Percentiles rank a stretch among this genome's conserved stretches.
These are phyloP conservation scores for Aegilops longissima DNA, from an alignment of 176 grass and related monocot genomes.

Conservation along the genomic window DNA sequence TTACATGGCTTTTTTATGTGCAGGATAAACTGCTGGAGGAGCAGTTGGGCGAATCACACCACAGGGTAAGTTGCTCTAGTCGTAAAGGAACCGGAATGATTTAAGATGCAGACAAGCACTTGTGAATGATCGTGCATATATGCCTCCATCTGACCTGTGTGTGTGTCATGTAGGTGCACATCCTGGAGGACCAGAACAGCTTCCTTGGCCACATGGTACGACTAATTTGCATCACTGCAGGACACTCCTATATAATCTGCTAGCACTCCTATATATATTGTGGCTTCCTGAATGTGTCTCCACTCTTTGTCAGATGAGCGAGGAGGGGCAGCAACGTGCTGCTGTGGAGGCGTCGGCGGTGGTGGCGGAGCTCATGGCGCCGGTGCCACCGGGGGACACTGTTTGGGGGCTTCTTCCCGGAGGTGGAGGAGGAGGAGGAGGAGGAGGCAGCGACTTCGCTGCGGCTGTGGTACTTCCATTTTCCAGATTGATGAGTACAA, in stretches of 20 bases:
- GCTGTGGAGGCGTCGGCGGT: not conserved
- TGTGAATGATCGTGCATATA: not conserved
- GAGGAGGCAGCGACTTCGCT: not conserved
- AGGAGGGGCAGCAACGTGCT: not conserved
- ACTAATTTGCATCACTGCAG: not conserved
- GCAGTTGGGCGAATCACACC: not conserved
- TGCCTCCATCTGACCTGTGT: too few relatives aligned
- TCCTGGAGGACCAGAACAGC: not conserved
- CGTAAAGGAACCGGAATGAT: not conserved
- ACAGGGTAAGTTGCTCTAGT: not conserved
- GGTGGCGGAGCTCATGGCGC: not conserved
- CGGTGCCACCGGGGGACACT: accelerated
- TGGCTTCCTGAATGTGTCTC: not conserved
- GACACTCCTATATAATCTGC: too few relatives aligned
- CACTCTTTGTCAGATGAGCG: not conserved
- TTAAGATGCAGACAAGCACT: not conserved
- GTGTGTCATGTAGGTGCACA: not conserved
- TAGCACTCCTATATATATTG: accelerated
- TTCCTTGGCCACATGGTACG: not conserved
- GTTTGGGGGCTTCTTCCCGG: not conserved
- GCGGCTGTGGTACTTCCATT: not conserved
- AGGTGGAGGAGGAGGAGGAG: not conserved
- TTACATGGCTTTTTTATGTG: not conserved
- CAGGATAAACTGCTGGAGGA: not conserved
- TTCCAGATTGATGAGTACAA: too few relatives aligned